A percentile compares a stretch with the other conserved stretches of the same genome.
phyloP scores from a whole-genome alignment of 2,329 filamentous ascomycete genomes.

The Fusarium domesticum region DNA sequence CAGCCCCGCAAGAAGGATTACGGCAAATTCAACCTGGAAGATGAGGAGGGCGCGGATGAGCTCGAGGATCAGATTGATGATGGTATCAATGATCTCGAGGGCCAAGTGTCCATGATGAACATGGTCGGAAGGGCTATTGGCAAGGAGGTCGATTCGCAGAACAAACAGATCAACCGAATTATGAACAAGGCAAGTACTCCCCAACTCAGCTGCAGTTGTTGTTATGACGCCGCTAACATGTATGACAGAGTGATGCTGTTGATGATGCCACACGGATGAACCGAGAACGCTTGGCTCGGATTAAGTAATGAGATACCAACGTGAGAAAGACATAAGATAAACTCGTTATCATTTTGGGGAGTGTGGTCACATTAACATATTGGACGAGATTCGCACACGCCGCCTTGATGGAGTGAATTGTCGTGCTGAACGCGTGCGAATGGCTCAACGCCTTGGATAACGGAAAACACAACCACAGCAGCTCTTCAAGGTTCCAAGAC shows the following conservation, averaged over 20 bases:
- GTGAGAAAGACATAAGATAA: conserved; percentile 5
- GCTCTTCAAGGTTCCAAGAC: too few species aligned
- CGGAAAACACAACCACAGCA: too few species aligned
- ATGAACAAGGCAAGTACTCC: conserved; percentile 71
- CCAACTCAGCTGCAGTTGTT: too few species aligned
- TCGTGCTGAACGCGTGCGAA: too few species aligned
- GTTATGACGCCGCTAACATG: too few species aligned
- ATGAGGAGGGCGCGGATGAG: conserved; percentile 55
- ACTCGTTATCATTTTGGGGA: conserved; percentile 1
- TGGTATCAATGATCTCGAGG: conserved; percentile 62
- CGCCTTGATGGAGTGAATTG: too few species aligned
- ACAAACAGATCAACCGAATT: conserved; percentile 71
- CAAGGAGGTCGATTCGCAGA: conserved; percentile 72
- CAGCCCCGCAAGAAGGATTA: conserved; percentile 41
- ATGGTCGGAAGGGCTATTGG: conserved; percentile 70
- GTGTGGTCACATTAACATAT: conserved; percentile 7
- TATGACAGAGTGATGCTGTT: conserved; percentile 71
- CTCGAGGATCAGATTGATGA: conserved; percentile 55
- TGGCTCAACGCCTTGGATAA: too few species aligned
- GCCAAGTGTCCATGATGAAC: conserved; percentile 69
- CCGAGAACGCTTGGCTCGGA: conserved; percentile 65
- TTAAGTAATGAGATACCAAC: conserved; percentile 36
- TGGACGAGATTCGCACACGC: neutral
- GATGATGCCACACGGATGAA: conserved; percentile 80
- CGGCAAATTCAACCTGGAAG: conserved; percentile 73